phyloP scores from a whole-genome alignment of 2,329 filamentous ascomycete species.

The Aspergillus unguis region DNA sequence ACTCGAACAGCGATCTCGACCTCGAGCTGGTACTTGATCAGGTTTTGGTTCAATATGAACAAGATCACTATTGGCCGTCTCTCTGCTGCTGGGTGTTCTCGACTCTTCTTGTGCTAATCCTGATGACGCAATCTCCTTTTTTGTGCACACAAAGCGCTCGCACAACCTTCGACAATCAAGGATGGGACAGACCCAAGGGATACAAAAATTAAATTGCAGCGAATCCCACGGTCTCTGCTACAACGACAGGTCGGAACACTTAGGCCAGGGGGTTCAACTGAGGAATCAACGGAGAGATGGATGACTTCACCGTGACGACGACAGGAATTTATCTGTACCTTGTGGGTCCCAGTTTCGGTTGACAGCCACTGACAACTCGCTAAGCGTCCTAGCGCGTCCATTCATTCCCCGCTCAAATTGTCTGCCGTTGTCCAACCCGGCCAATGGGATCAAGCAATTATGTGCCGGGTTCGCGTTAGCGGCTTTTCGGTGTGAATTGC shows the following conservation, averaged over 20 bases:
- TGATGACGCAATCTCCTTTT: constrained; percentile 13
- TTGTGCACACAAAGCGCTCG: constrained; percentile 13
- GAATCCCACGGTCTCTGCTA: not conserved
- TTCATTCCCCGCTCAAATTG: constrained; percentile 16
- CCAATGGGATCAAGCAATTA: constrained; percentile 6
- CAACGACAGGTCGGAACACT: not conserved
- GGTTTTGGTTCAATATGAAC: too few species aligned
- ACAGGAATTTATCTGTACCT: constrained; percentile 26
- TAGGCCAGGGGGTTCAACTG: not conserved
- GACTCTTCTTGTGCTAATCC: constrained; percentile 22
- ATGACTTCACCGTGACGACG: constrained; percentile 43
- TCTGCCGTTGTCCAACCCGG: constrained; percentile 4
- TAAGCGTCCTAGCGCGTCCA: constrained; percentile 19
- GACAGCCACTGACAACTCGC: constrained; percentile 18
- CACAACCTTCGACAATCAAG: constrained; percentile 8
- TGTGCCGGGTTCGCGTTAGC: too few species aligned
- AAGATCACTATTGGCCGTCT: constrained; percentile 9
- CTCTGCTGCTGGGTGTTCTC: constrained; percentile 21
- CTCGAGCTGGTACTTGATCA: not conserved
- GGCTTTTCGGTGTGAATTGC: too few species aligned
- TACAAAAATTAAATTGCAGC: constrained; percentile 1
- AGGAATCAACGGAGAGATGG: constrained; percentile 9
- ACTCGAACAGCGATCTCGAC: constrained; percentile 6
- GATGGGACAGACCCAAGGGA: constrained; percentile 1
- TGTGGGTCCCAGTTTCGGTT: constrained; percentile 15